phyloP scores from a whole-genome alignment of 139 green algal genomes.

The Tetradesmus lagerheimii region DNA sequence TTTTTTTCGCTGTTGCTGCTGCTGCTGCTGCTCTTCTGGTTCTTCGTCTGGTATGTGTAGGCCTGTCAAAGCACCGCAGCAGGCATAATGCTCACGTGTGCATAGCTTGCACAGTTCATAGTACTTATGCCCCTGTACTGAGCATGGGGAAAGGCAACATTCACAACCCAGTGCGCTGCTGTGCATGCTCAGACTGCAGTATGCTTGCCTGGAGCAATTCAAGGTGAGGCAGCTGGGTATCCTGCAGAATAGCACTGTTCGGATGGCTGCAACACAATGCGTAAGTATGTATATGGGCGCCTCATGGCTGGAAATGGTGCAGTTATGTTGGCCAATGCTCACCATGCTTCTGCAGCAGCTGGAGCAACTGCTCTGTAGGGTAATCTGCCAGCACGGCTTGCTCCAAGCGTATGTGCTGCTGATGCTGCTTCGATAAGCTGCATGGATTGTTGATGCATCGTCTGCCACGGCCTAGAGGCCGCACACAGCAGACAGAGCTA shows the following conservation, averaged over 20 bases:
- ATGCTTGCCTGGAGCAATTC: not conserved
- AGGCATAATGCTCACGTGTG: not conserved
- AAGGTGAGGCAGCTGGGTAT: too few species aligned
- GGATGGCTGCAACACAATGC: not conserved
- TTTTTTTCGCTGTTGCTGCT: not conserved
- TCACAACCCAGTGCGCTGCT: too few species aligned
- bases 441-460: not conserved
- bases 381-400: conserved; percentile 18
- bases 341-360: conserved; percentile 14
- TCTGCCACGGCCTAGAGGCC: not conserved
- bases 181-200: not conserved
- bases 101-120: too few species aligned
- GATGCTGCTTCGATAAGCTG: not conserved
- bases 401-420: conserved; percentile 28
- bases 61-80: not conserved
- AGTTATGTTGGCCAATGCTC: not conserved
- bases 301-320: not conserved
- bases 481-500: not conserved
- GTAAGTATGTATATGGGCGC: not conserved
- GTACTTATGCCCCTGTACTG: not conserved
- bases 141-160: too few species aligned
- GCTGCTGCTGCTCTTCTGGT: not conserved
- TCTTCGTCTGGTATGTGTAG: not conserved
- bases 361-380: conserved; percentile 27
- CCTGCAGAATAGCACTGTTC: not conserved